A percentile compares a stretch with the other conserved stretches of the same genome.
phyloP scores from a whole-genome alignment of 2,329 filamentous ascomycete genomes.

The Endothia cerciana region DNA sequence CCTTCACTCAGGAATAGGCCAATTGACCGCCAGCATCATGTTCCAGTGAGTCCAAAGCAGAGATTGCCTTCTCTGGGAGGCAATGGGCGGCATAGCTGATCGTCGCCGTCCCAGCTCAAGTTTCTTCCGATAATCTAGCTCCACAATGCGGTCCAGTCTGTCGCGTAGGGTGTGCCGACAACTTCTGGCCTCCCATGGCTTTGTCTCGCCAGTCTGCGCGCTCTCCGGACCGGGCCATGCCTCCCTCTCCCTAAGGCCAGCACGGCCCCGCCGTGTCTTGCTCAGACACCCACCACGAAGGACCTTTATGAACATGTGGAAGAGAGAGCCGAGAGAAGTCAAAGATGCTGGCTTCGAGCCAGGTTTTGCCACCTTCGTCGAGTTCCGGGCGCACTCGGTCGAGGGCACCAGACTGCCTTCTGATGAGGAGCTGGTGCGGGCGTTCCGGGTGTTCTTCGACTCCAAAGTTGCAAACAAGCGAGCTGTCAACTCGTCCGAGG shows the following conservation, averaged over 20 bases:
- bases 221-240: slow-evolving; percentile 22
- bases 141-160: slow-evolving; percentile 61
- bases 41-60: slow-evolving; percentile 10
- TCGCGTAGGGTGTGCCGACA: slow-evolving; percentile 63
- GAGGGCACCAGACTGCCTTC: slow-evolving; percentile 68
- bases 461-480: slow-evolving; percentile 53
- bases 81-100: slow-evolving; percentile 1
- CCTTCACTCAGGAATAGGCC: not conserved
- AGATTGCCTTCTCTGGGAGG: not conserved
- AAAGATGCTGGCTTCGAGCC: slow-evolving; percentile 68
- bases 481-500: slow-evolving; percentile 68
- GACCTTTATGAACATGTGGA: slow-evolving; percentile 59
- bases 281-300: slow-evolving; percentile 19
- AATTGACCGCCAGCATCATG: slow-evolving; percentile 28
- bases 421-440: slow-evolving; percentile 64
- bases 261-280: slow-evolving; percentile 6
- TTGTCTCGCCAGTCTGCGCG: slow-evolving; percentile 38
- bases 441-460: slow-evolving; percentile 67
- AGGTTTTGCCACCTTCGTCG: slow-evolving; percentile 73
- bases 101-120: slow-evolving; percentile 16
- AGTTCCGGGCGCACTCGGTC: slow-evolving; percentile 65
- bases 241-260: slow-evolving; percentile 26
- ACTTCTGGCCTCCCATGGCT: slow-evolving; percentile 54
- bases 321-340: slow-evolving; percentile 62
- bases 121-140: slow-evolving; percentile 20